These are phyloP conservation scores for Panaeolus papilionaceus DNA, from an alignment of 768 basidiomycete species.

Conservation along the genomic window DNA sequence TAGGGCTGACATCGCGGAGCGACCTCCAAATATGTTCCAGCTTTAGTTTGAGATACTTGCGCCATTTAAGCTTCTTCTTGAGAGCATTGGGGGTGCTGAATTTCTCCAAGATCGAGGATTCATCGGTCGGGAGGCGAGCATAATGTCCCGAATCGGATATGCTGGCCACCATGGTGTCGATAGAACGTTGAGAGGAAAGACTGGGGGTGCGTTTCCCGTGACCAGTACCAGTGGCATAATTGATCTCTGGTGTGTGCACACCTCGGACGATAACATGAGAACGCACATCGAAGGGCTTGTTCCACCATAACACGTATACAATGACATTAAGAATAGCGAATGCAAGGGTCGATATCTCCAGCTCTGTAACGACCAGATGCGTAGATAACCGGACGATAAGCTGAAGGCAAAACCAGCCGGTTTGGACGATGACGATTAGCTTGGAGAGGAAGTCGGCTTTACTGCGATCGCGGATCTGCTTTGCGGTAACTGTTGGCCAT, in stretches of 20 bases:
- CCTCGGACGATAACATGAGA: background rate
- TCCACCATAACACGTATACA: slow-evolving; percentile 21
- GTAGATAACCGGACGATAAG: slow-evolving; percentile 9
- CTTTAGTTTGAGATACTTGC: background rate
- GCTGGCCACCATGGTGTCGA: background rate
- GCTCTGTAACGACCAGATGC: slow-evolving; percentile 17
- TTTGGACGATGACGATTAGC: slow-evolving; percentile 16
- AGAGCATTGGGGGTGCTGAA: background rate
- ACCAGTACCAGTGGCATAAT: background rate
- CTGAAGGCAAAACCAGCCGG: slow-evolving; percentile 22
- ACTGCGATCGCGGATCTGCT: slow-evolving; percentile 22
- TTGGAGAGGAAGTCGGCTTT: slow-evolving; percentile 23
- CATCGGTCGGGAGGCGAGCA: background rate
- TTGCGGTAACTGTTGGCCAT: background rate
- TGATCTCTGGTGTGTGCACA: background rate
- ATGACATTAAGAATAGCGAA: slow-evolving; percentile 18
- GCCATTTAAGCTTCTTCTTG: background rate
- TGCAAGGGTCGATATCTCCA: slow-evolving; percentile 21
- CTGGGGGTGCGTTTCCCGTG: background rate
- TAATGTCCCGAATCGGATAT: background rate
- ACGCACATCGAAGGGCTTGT: slow-evolving; percentile 20
- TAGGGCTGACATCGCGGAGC: background rate
- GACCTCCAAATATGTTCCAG: background rate
- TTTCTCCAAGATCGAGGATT: background rate
- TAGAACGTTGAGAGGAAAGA: background rate